Base-by-base conservation (phyloP, 768 basidiomycete species). In the Leccinum imitatum region DNA sequence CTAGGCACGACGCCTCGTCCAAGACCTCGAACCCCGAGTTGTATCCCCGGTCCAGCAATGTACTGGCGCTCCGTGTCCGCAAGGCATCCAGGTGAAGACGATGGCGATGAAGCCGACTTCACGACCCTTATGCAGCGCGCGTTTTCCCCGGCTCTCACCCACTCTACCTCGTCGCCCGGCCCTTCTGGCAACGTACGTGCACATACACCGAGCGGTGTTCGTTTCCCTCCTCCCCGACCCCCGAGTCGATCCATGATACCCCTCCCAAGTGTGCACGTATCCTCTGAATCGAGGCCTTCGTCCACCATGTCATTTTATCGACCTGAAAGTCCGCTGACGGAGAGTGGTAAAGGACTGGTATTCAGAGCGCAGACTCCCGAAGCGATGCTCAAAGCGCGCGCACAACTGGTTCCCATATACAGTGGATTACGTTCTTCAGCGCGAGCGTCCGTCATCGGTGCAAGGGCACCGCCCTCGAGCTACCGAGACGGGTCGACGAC, bases 211-310 rank as follows among this genome's bases (percentile, higher is more conserved):
- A 73, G 73, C 27, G 71, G 77, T 69, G 52, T 75, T 31, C 76
- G 71, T 50, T 65, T 72, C 14, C 87, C 86, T 67, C 84, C 84
- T 30, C 82, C 85, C 11, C 82, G 91, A 35, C 91, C 91, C 30
- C 90, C 91, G 2, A 91, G 91, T 67, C 83, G 89, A 56, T 93
- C 92, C 6, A 88, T 84, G 84, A 91, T 93, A 58, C 91, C 91
- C 21, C 80, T 91, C 25, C 91, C 91, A 8, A 86, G 81, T 63
- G 77, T 92, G 3, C 87, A 89, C 57, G 75, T 90, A 44, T 84
- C 84, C 3, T 82, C 86, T 5, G 83, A 85, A 9, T 91, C 90
- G 19, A 80, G 90, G 35, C 87, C 91, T 1, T 80, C 82, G 1
- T 85, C 90, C 2, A 81, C 88, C 6, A 83, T 89, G 82, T 92